phyloP scores from a whole-genome alignment of 352 stramenopile species.

The Globisporangium polare region DNA sequence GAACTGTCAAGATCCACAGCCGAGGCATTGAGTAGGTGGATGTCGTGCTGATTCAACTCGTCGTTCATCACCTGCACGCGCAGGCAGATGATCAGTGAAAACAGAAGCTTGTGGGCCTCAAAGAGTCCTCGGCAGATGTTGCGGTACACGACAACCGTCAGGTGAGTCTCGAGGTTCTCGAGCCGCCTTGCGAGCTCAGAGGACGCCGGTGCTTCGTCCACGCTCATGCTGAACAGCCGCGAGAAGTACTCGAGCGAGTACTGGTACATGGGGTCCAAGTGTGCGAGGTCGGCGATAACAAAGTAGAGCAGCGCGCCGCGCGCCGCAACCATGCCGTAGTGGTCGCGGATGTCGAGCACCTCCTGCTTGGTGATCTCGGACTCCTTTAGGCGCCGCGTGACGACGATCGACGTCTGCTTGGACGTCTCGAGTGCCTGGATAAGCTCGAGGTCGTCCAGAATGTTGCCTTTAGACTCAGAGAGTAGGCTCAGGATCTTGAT shows the following conservation, averaged over 20 bases:
- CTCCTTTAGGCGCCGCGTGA: conserved; percentile 48
- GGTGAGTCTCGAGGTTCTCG: conserved; percentile 30
- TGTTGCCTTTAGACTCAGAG: conserved; percentile 83
- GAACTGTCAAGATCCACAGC: conserved; percentile 6
- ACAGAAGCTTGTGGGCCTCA: conserved; percentile 57
- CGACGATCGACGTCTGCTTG: conserved; percentile 60
- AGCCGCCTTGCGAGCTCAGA: conserved; percentile 33
- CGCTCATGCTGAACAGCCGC: conserved; percentile 55
- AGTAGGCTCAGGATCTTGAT: conserved; percentile 89
- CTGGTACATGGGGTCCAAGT: conserved; percentile 77
- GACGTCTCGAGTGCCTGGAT: conserved; percentile 60
- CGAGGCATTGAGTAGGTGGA: conserved; percentile 31
- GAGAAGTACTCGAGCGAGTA: conserved; percentile 76
- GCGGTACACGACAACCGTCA: conserved; percentile 54
- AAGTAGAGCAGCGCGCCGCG: conserved; percentile 74
- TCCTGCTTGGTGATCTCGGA: conserved; percentile 59
- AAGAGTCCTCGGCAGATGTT: conserved; percentile 77
- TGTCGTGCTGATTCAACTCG: conserved; percentile 30
- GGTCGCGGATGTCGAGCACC: conserved; percentile 56
- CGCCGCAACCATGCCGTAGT: conserved; percentile 51
- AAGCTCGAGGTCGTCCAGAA: conserved; percentile 89
- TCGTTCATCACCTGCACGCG: conserved; percentile 44
- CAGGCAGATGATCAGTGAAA: conserved; percentile 55
- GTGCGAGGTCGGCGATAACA: conserved; percentile 47
- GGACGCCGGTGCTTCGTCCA: conserved; percentile 34